Evolutionary conservation across 1,284 basidiomycete genomes (phyloP).

Genomic region (Ustilago curta): DNA sequence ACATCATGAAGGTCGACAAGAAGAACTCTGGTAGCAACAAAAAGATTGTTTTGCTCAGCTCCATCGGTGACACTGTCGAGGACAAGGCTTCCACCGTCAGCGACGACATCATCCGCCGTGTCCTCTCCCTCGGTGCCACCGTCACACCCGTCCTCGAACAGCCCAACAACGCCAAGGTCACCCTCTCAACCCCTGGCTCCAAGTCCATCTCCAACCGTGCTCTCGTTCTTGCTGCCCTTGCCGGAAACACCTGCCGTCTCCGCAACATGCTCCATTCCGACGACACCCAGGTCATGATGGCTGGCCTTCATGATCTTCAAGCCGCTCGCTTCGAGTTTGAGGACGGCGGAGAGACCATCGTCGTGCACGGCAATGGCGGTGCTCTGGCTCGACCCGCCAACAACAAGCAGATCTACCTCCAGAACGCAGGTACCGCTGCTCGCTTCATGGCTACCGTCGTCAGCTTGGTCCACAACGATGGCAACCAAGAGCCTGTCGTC

Average conservation of each 20-base stretch:
- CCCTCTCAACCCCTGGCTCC: constrained; percentile 91
- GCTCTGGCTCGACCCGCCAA: constrained; percentile 72
- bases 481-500: constrained; percentile 68
- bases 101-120: constrained; percentile 60
- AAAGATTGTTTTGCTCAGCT: constrained; percentile 90
- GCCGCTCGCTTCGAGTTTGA: constrained; percentile 92
- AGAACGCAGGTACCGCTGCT: constrained; percentile 96
- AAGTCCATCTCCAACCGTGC: constrained; percentile 98
- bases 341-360: constrained; percentile 90
- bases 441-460: constrained; percentile 97
- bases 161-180: constrained; percentile 72
- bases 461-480: constrained; percentile 73
- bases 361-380: constrained; percentile 89
- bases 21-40: constrained; percentile 91
- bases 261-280: constrained; percentile 95
- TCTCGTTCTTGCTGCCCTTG: constrained; percentile 91
- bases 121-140: constrained; percentile 76
- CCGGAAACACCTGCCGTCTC: constrained; percentile 85
- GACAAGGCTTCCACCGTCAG: constrained; percentile 87
- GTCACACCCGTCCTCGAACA: constrained; percentile 45
- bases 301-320: constrained; percentile 79
- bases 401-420: constrained; percentile 91
- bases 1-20: constrained; percentile 94
- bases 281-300: constrained; percentile 99
- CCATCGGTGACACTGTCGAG: constrained; percentile 92